Evolutionary conservation across 2,329 filamentous ascomycete genomes (phyloP), one percentile per base, ranked within the genome.

Genomic region (Pseudogymnoascus sp.): DNA sequence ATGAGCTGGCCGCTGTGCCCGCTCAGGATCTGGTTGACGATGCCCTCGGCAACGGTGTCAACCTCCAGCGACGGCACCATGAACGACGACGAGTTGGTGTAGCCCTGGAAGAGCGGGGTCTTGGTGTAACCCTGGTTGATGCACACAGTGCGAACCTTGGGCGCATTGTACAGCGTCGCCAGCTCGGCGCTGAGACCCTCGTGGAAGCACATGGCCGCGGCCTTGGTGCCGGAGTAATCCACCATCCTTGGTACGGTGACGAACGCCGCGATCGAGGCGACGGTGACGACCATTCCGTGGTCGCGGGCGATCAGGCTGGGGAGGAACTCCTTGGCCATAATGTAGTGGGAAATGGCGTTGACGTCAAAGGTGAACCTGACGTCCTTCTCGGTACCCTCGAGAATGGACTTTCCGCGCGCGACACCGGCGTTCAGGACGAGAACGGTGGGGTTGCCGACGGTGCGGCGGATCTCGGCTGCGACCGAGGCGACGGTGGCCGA

Each of bases 391-490:
- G 78, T 78, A 20, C 78, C 72, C 28, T 81, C 77, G 54, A 90
- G 77, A 64, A 91, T 79, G 4, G 78, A 80, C 65, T 83, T 82
- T 63, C 84, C 85, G 61, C 79, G 79, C 14, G 78, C 81, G 28
- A 87, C 79, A 63, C 86, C 87, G 7, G 87, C 87, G 68, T 89
- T 89, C 75, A 89, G 88, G 74, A 89, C 86, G 3, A 91, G 76
- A 63, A 91, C 76, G 0, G 86, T 90, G 0, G 87, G 88, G 57
- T 81, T 69, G 61, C 87, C 87, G 61, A 89, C 75, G 11, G 79
- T 71, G 30, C 72, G 70, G 59, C 81, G 79, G 68, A 90, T 79
- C 4, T 74, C 68, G 11, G 76, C 68, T 0, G 83, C 85, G 5
- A 79, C 78, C 2, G 74, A 70, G 6, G 77, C 70, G 65, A 90